These are phyloP conservation scores for Suhomyces bolitotheri DNA, from an alignment of 1,139 yeast species.

Conservation along the genomic window DNA sequence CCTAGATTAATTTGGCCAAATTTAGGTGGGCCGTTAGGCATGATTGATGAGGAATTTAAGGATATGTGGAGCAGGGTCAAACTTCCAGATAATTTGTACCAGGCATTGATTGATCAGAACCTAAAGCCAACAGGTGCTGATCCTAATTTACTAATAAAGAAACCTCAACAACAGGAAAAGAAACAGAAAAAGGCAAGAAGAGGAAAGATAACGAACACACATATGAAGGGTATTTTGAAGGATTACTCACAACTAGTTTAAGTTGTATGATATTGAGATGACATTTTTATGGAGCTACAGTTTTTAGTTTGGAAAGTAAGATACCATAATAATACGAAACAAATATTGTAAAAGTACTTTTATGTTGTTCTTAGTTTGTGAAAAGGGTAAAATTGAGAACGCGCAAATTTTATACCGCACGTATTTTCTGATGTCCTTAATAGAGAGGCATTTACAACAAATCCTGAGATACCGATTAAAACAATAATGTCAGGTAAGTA, in stretches of 20 bases:
- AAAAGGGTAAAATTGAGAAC: slow-evolving; percentile 6
- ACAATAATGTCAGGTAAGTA: slow-evolving; percentile 18
- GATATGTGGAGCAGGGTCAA: slow-evolving; percentile 76
- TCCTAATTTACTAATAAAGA: slow-evolving; percentile 80
- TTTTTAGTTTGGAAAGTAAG: too few species aligned
- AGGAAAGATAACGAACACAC: slow-evolving; percentile 93
- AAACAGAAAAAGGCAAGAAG: slow-evolving; percentile 91
- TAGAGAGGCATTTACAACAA: too few species aligned
- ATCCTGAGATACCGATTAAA: too few species aligned
- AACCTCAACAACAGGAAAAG: slow-evolving; percentile 59
- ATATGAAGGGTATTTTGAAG: slow-evolving; percentile 91
- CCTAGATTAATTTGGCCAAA: slow-evolving; percentile 94
- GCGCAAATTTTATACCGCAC: slow-evolving; percentile 7
- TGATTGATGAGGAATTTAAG: slow-evolving; percentile 80
- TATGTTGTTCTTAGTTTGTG: too few species aligned
- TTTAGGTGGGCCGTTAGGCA: slow-evolving; percentile 68
- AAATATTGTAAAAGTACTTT: background rate
- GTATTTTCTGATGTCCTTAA: too few species aligned
- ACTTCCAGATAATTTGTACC: slow-evolving; percentile 83
- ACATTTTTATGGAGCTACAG: too few species aligned
- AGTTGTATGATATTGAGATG: background rate
- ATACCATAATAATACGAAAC: too few species aligned
- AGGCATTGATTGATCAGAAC: slow-evolving; percentile 75
- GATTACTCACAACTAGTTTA: slow-evolving; percentile 62
- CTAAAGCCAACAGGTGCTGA: slow-evolving; percentile 96